Base-by-base conservation (phyloP, 768 basidiomycete genomes). In the Auriculariales sp. region DNA sequence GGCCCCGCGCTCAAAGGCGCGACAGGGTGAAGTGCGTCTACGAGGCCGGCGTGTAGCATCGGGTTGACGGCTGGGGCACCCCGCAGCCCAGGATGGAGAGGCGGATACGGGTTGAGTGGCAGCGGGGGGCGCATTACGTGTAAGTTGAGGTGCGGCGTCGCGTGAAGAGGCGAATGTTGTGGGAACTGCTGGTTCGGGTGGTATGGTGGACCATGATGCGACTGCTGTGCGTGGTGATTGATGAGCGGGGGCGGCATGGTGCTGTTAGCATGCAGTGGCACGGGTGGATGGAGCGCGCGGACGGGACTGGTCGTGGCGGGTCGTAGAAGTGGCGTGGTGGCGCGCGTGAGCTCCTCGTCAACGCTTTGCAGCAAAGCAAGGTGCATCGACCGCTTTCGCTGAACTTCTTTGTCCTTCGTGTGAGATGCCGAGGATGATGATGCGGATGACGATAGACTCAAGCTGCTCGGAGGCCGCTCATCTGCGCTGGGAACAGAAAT, bases 351-450 rank as follows among this genome's bases (percentile, higher is more conserved):
- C 60, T 88, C 83, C 56, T 80, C 77, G 0, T 78, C 82, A 30
- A 86, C 77, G 12, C 75, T 68, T 59, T 87, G 83, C 10, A 85
- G 66, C 52, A 87, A 67, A 2, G 83, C 83, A 24, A 82, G 68
- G 55, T 80, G 85, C 61, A 78, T 78, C 62, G 84, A 61, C 50
- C 72, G 75, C 59, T 78, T 82, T 12, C 78, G 72, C 4, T 22
- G 22, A 9, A 25, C 12, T 5, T 22, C 19, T 25, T 44, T 10
- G 14, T 10, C 39, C 22, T 44, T 19, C 19, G 15, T 15, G 31
- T n/a, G n/a, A n/a, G n/a, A n/a, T n/a, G n/a, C n/a, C n/a, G n/a
- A n/a, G n/a, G n/a, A n/a, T n/a, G n/a, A n/a, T n/a, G n/a, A n/a
- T n/a, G n/a, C n/a, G n/a, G n/a, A n/a, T n/a, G n/a, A n/a, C n/a